Evolutionary conservation across 2,329 filamentous ascomycete species (phyloP), one percentile per base, ranked within the genome.

Genomic region (Myriosclerotinia curreyana): DNA sequence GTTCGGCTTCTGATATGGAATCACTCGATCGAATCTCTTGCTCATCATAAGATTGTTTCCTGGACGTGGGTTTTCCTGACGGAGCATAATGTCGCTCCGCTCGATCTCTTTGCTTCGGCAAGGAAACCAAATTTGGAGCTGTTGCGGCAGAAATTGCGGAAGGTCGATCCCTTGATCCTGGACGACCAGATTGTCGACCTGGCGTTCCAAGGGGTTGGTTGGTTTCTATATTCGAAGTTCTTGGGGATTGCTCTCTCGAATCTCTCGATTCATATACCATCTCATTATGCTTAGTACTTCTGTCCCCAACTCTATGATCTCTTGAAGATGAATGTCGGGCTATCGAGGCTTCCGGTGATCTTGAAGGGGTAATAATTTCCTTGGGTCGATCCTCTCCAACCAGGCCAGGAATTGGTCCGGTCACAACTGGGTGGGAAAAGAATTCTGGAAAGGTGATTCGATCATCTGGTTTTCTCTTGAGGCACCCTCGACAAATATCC

Each of bases 391-490:
- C 92, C 72, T 96, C 91, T 50, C 87, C 89, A 8, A 92, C 86
- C 38, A 96, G 79, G 7, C 89, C 90, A 0, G 92, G 92, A 71
- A 97, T 97, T 4, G 87, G 83, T 25, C 83, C 83, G 15, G 83
- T 85, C 60, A 96, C 85, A 38, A 95, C 86, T 38, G 82, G 77
- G 73, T 94, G 87, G 20, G 79, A 80, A 77, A 98, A 98, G 75
- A 97, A 95, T 68, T 89, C 86, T 60, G 91, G 87, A 71, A 97
- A 98, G 64, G 86, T 90, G 75, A 96, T 83, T 65, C 95, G 84
- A 75, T 96, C 91, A 6, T 91, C 86, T 0, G 95, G 92, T 66
- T 88, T 94, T 65, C 91, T 86, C 79, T 94, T 97, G 68, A 99
- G 79, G 20, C 99, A 81, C 48, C 83, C 83, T 51, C 91, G 86